phyloP scores from a whole-genome alignment of 495 filamentous ascomycete genomes.

The Talaromyces ruber region DNA sequence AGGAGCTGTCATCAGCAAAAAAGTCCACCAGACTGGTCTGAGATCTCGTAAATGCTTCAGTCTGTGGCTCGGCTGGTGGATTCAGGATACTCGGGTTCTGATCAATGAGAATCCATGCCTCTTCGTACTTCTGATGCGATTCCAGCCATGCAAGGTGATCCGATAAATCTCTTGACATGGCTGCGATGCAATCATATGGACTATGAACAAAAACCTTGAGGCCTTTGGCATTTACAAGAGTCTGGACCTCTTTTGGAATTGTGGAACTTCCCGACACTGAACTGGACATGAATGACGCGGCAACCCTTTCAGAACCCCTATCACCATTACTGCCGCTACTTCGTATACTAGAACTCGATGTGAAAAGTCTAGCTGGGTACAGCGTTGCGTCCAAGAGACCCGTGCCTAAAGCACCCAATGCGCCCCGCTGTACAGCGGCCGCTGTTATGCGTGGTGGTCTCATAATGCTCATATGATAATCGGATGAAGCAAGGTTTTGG shows the following conservation, averaged over 20 bases:
- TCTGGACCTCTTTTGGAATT: constrained; percentile 32
- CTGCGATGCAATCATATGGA: constrained; percentile 88
- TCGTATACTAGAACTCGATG: constrained; percentile 73
- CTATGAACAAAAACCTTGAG: constrained; percentile 94
- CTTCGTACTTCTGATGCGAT: constrained; percentile 65
- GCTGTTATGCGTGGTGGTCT: constrained; percentile 60
- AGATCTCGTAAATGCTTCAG: constrained; percentile 41
- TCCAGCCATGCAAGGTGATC: constrained; percentile 84
- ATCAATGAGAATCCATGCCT: constrained; percentile 83
- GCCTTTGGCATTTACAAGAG: constrained; percentile 49
- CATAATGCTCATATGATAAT: constrained; percentile 83
- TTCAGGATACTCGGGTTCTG: constrained; percentile 56
- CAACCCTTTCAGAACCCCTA: constrained; percentile 35
- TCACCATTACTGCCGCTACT: constrained; percentile 60
- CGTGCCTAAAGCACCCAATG: constrained; percentile 56
- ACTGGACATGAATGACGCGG: constrained; percentile 33
- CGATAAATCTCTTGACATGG: constrained; percentile 70
- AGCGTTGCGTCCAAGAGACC: constrained; percentile 73
- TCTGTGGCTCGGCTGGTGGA: constrained; percentile 45
- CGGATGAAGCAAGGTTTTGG: constrained; percentile 75
- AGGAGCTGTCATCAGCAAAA: constrained; percentile 64
- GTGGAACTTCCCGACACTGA: constrained; percentile 18
- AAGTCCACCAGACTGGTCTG: constrained; percentile 63
- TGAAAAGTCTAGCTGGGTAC: constrained; percentile 77
- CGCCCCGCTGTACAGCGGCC: constrained; percentile 51